Base-by-base conservation (phyloP, 305 asterid genomes). In the Fraxinus nigra region DNA sequence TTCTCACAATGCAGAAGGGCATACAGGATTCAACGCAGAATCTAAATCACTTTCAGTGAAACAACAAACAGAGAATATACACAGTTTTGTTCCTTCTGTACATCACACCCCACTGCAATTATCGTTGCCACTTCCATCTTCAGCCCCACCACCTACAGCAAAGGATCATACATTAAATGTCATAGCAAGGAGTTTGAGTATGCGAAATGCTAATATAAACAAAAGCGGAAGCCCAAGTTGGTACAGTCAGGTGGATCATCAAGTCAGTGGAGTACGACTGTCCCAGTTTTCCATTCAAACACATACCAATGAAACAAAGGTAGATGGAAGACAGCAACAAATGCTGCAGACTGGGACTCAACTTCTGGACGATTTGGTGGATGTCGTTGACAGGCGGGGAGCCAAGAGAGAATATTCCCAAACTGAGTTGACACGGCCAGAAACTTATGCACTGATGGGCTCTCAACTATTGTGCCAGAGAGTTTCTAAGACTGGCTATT, bases 161-260 rank as follows among this genome's bases (percentile, higher is more conserved):
- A 90, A 85, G 82, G 89, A 87, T 80, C 92, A 72, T 77, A 80
- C 87, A 7, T 80, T 91, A 87, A 91, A 95, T 89, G 86, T 79
- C 87, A 84, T 90, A 65, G 97, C 97, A 61, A 88, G 95, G 89
- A 87, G 76, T 83, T 73, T 91, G 72, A 90, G 78, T 51, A 56
- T 79, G 78, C 89, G 72, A 81, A 93, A 84, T 84, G 83, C 86
- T 61, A 81, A 79, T 79, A 33, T 51, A 40, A 84, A 84, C 79
- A 92, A 84, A 63, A 76, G 77, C 77, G 85, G 74, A 48, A 40
- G 75, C 75, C 75, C 38, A 46, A 80, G 80, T 85, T 80, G 84
- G 80, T 67, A 81, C 84, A 85, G 63, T 81, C 92, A 84, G 73
- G 87, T 79, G 76, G 83, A 84, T 84, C 92, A 90, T 38, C 87